These are phyloP conservation scores for Scheffersomyces insectosa DNA, from an alignment of 1,139 yeast genomes.

Conservation along the genomic window DNA sequence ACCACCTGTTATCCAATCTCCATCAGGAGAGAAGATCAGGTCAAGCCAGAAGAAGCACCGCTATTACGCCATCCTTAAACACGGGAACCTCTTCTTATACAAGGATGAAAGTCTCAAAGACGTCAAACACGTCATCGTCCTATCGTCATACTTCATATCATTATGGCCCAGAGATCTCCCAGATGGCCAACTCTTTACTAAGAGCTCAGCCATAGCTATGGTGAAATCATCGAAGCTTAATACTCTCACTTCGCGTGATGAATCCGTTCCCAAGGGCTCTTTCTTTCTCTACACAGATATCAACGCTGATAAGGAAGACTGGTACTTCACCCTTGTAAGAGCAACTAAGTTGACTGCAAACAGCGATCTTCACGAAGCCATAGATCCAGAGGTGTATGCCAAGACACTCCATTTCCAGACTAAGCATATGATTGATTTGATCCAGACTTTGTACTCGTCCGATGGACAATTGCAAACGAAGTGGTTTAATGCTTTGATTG, in stretches of 20 bases:
- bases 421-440: slow-evolving; percentile 67
- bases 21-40: slow-evolving; percentile 6
- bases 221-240: slow-evolving; percentile 29
- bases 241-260: not conserved
- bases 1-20: too few relatives aligned
- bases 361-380: slow-evolving; percentile 8
- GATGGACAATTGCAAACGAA: slow-evolving; percentile 82
- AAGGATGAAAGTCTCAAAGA: slow-evolving; percentile 65
- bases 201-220: slow-evolving; percentile 75
- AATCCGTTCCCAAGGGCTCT: slow-evolving; percentile 49
- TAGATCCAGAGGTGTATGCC: slow-evolving; percentile 54
- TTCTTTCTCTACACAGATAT: slow-evolving; percentile 76
- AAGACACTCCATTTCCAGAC: slow-evolving; percentile 73
- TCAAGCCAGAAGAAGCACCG: slow-evolving; percentile 52
- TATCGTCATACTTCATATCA: slow-evolving; percentile 67
- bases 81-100: slow-evolving; percentile 83
- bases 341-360: slow-evolving; percentile 61
- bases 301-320: slow-evolving; percentile 83
- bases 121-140: slow-evolving; percentile 76
- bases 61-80: slow-evolving; percentile 70
- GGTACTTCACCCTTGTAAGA: slow-evolving; percentile 82
- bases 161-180: slow-evolving; percentile 81
- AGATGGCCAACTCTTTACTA: slow-evolving; percentile 79
- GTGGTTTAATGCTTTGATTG: slow-evolving; percentile 88
- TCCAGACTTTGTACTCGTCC: slow-evolving; percentile 75